Conservation (phyloP, 2,329 filamentous ascomycete species). For the Talaromyces sp. region DNA sequence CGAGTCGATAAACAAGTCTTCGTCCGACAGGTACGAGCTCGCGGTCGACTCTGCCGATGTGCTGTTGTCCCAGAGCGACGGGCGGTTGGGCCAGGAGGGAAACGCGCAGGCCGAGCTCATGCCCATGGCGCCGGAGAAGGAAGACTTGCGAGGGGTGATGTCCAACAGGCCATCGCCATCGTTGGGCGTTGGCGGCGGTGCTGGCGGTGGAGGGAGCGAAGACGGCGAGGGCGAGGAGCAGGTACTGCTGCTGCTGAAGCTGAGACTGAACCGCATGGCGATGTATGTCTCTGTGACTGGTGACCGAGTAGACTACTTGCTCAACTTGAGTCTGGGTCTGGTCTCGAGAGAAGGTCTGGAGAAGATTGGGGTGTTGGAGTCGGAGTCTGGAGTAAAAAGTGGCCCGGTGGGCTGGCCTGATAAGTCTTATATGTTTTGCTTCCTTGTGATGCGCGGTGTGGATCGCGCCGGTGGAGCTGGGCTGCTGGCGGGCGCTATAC, state of each 20-base stretch:
- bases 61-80: slow-evolving; percentile 27
- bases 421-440: background rate
- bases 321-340: background rate
- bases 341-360: background rate
- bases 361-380: no score
- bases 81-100: slow-evolving; percentile 40
- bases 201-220: slow-evolving; percentile 29
- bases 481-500: background rate
- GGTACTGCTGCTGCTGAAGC: slow-evolving; percentile 15
- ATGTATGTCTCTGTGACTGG: background rate
- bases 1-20: slow-evolving; percentile 34
- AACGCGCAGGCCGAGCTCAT: slow-evolving; percentile 39
- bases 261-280: slow-evolving; percentile 23
- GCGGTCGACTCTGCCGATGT: slow-evolving; percentile 24
- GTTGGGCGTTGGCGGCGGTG: slow-evolving; percentile 34
- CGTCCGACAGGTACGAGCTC: slow-evolving; percentile 38
- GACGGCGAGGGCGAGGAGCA: slow-evolving; percentile 24
- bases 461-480: background rate
- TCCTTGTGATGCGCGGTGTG: background rate
- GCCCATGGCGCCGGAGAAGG: slow-evolving; percentile 33
- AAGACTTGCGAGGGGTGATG: slow-evolving; percentile 37
- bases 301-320: background rate
- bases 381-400: background rate
- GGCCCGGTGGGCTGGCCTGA: background rate
- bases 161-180: slow-evolving; percentile 35